A percentile compares a stretch with the other conserved stretches of the same genome.
These are phyloP conservation scores for Aspergillus costaricaensis DNA, from an alignment of 2,329 filamentous ascomycete species.

Conservation along the genomic window DNA sequence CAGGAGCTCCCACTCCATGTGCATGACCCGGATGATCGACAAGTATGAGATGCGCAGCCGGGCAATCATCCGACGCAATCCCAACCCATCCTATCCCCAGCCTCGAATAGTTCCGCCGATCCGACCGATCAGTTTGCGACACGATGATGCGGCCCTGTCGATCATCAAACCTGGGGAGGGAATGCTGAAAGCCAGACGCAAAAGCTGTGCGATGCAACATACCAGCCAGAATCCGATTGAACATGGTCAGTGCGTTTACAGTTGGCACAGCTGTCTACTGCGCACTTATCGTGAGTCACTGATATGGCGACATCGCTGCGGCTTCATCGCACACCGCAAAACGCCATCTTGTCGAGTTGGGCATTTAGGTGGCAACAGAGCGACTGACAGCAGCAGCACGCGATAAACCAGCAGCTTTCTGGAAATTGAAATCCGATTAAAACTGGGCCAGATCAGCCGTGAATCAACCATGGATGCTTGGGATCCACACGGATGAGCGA, in stretches of 20 bases:
- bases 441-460: background rate
- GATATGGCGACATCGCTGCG: no score
- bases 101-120: background rate
- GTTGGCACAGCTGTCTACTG: background rate
- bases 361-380: background rate
- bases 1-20: background rate
- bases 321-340: no score
- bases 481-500: conserved; percentile 1
- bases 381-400: background rate
- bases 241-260: background rate
- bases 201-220: no score
- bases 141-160: background rate
- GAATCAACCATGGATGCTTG: conserved; percentile 3
- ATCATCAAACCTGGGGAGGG: background rate
- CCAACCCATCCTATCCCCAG: background rate
- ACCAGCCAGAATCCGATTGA: background rate
- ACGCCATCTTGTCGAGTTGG: background rate
- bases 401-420: background rate
- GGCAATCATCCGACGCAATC: background rate
- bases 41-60: background rate
- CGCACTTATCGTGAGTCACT: background rate
- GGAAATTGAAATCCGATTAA: conserved; percentile 2
- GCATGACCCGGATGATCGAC: background rate
- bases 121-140: background rate
- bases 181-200: background rate